Evolutionary conservation across 768 basidiomycete genomes (phyloP), one percentile per base, ranked within the genome.

Genomic region (Suillus discolor): DNA sequence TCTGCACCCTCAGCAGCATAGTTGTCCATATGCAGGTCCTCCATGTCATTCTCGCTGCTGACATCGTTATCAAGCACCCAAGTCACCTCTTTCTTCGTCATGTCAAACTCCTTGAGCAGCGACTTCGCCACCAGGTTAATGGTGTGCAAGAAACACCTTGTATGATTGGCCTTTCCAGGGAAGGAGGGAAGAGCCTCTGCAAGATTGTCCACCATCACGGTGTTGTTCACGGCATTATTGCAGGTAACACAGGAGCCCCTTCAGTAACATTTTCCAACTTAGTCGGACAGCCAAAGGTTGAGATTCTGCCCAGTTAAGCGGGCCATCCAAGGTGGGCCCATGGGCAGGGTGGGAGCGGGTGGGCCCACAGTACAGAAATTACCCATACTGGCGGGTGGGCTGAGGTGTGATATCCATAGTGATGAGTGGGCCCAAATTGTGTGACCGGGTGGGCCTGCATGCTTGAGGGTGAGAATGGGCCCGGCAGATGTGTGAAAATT

Each of bases 91-190:
- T 57, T 49, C 68, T 13, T 70, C 73, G 8, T 75, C 75, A 65
- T 77, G 70, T 49, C 42, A 51, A 36, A 42, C 42, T 54, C 61
- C 61, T 36, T 57, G 55, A 13, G 63, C 55, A 62, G 65, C 38
- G 8, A 66, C 62, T 16, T 20, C 20, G 7, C 36, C 11, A 79
- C 69, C 0, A 85, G 68, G 51, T 79, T 80, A 6, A 82, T 45
- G 2, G 82, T 69, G 49, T 84, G 83, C 0, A 69, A 62, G 60
- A 84, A 82, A 67, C 83, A 85, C 0, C 73, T 62, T 0, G 71
- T 73, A 1, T 70, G 77, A 39, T 71, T 78, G 0, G 65, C 65
- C 0, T 34, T 25, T 1, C 78, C 78, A 2, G 62, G 54, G 44
- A 78, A 81, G 1, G 12, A 38, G 0, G 57, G 47, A 1, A 82